phyloP scores from a whole-genome alignment of 2,329 filamentous ascomycete species.

The Botryosphaeria dothidea region DNA sequence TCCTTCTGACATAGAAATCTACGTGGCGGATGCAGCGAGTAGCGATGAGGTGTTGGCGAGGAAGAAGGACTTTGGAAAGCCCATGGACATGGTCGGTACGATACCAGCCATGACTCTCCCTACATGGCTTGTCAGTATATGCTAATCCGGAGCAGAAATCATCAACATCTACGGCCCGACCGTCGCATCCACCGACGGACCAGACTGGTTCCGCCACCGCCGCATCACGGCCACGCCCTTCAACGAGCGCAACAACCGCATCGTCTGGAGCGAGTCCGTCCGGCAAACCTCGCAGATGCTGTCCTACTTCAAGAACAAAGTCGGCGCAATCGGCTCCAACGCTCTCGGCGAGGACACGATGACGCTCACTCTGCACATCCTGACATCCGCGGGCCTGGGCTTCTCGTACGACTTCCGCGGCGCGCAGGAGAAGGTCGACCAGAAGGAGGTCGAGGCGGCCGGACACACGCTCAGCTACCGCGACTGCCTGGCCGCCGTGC shows the following conservation, averaged over 20 bases:
- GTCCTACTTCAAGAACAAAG: slow-evolving; percentile 15
- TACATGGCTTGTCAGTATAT: not conserved
- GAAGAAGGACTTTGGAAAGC: slow-evolving; percentile 6
- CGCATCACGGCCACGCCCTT: slow-evolving; percentile 28
- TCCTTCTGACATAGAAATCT: slow-evolving; percentile 22
- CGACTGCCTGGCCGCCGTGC: slow-evolving; percentile 29
- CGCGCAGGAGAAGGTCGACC: not conserved
- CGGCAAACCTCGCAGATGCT: slow-evolving; percentile 25
- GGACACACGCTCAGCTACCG: slow-evolving; percentile 25
- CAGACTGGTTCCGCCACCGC: slow-evolving; percentile 30
- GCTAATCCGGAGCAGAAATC: slow-evolving; percentile 17
- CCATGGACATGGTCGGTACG: slow-evolving; percentile 8
- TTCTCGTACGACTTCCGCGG: slow-evolving; percentile 26
- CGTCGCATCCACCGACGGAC: slow-evolving; percentile 13
- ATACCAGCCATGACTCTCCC: not conserved
- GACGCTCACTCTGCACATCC: slow-evolving; percentile 39
- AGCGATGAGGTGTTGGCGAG: slow-evolving; percentile 22
- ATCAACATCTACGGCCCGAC: slow-evolving; percentile 9
- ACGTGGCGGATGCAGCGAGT: slow-evolving; percentile 21
- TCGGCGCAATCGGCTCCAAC: not conserved
- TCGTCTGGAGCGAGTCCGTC: slow-evolving; percentile 28
- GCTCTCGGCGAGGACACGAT: slow-evolving; percentile 31
- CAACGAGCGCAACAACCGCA: slow-evolving; percentile 29
- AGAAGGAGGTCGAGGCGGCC: not conserved
- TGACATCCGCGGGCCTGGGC: slow-evolving; percentile 41